Evolutionary conservation across 2,329 filamentous ascomycete genomes (phyloP).

Genomic region (Blastomyces parvus): DNA sequence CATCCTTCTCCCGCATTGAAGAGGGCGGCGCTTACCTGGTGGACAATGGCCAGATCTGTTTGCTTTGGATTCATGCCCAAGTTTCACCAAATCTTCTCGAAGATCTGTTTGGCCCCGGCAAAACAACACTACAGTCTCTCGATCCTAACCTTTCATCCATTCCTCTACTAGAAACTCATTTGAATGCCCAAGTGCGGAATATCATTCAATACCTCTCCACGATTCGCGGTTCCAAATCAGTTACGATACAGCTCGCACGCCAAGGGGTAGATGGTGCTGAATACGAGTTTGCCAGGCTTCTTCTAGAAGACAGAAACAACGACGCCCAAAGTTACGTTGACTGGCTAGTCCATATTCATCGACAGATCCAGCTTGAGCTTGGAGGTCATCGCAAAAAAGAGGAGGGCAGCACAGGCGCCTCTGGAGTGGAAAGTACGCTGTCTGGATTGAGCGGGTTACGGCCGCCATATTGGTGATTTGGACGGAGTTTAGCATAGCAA

Average conservation of each 20-base stretch:
- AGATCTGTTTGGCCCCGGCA: conserved; percentile 78
- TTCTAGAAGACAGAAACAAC: conserved; percentile 93
- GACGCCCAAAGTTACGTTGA: conserved; percentile 98
- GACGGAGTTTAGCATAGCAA: conserved; percentile 3
- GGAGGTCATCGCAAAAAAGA: conserved; percentile 43
- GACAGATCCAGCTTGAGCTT: conserved; percentile 79
- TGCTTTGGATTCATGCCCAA: conserved; percentile 86
- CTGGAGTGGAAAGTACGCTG: conserved; percentile 31
- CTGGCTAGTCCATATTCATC: conserved; percentile 93
- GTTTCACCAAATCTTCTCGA: conserved; percentile 84
- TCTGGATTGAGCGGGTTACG: conserved; percentile 39
- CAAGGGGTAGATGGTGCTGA: conserved; percentile 92
- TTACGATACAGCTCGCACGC: conserved; percentile 80
- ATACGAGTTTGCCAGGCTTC: conserved; percentile 84
- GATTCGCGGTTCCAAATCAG: conserved; percentile 72
- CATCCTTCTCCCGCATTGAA: conserved; percentile 80
- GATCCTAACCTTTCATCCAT: conserved; percentile 73
- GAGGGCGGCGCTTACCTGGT: conserved; percentile 89
- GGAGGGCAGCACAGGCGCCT: conserved; percentile 26
- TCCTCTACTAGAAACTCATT: conserved; percentile 77
- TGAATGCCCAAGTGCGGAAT: conserved; percentile 92
- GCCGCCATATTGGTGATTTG: conserved; percentile 37
- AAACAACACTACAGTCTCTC: conserved; percentile 60
- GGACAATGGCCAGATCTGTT: conserved; percentile 85
- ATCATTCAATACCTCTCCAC: conserved; percentile 77